phyloP scores from a whole-genome alignment of 345 rosid genomes.

The Noccaea caerulescens region DNA sequence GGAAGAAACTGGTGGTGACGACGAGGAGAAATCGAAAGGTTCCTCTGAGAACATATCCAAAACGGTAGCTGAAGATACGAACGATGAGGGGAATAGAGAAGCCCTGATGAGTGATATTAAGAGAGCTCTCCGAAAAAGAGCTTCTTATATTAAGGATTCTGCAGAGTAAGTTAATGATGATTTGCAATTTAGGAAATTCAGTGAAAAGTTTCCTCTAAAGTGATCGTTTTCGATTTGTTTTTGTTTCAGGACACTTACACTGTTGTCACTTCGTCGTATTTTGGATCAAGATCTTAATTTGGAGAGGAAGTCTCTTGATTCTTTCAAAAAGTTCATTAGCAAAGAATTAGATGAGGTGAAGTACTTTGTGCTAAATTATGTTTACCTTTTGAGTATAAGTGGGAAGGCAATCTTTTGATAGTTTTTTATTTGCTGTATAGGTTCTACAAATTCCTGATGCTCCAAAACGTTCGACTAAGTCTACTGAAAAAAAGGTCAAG shows the following conservation, averaged over 20 bases:
- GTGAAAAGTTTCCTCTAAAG: background rate
- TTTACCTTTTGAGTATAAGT: background rate
- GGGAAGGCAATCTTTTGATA: constrained; percentile 18
- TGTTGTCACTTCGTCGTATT: constrained; percentile 81
- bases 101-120: constrained; percentile 54
- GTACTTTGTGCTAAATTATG: constrained; percentile 19
- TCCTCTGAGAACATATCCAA: constrained; percentile 55
- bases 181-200: background rate
- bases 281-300: constrained; percentile 86
- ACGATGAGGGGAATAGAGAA: constrained; percentile 47
- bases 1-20: constrained; percentile 33
- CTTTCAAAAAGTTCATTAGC: constrained; percentile 67
- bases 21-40: constrained; percentile 8
- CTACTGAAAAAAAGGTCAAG: constrained; percentile 48
- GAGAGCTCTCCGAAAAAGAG: constrained; percentile 63
- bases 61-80: constrained; percentile 43
- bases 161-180: constrained; percentile 58
- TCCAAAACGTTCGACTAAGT: constrained; percentile 46
- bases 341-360: constrained; percentile 67
- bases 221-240: too few relatives aligned
- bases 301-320: constrained; percentile 65
- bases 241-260: constrained; percentile 67
- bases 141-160: constrained; percentile 66
- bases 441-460: constrained; percentile 37
- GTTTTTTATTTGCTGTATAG: constrained; percentile 28